A percentile compares a stretch with the other conserved stretches of the same genome.
phyloP scores from a whole-genome alignment of 805 yeast species.

The Jamesozyma rosinii region DNA sequence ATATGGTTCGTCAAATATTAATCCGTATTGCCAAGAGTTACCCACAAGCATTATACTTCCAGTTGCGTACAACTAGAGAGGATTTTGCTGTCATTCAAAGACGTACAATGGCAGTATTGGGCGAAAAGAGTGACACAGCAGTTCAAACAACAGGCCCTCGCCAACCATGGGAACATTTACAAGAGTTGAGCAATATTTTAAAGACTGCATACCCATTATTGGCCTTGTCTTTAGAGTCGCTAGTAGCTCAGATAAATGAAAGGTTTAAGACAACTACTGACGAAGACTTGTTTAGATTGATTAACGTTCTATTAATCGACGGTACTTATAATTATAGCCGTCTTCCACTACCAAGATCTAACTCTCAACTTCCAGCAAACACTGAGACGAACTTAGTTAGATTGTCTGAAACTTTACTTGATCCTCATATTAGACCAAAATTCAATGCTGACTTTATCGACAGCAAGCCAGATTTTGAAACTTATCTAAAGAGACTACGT shows the following conservation, averaged over 20 bases:
- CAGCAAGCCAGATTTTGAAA: constrained; percentile 79
- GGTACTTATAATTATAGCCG: constrained; percentile 87
- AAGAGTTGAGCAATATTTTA: constrained; percentile 85
- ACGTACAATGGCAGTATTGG: constrained; percentile 49
- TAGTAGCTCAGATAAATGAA: constrained; percentile 91
- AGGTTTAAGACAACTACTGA: constrained; percentile 89
- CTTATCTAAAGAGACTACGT: constrained; percentile 72
- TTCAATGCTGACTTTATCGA: constrained; percentile 86
- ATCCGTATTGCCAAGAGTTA: constrained; percentile 90
- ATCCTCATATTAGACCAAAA: constrained; percentile 78
- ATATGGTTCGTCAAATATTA: constrained; percentile 75
- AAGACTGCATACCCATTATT: constrained; percentile 93
- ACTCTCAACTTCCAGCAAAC: constrained; percentile 78
- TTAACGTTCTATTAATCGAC: constrained; percentile 85
- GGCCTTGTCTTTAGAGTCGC: constrained; percentile 84
- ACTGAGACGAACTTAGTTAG: constrained; percentile 82
- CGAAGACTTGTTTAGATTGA: constrained; percentile 90
- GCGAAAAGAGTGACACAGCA: constrained; percentile 17
- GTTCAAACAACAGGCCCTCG: constrained; percentile 28
- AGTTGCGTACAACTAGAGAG: constrained; percentile 87
- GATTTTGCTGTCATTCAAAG: constrained; percentile 82
- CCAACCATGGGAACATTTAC: constrained; percentile 90
- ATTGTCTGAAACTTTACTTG: constrained; percentile 88
- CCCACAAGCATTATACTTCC: constrained; percentile 97
- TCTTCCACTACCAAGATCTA: constrained; percentile 76